Evolutionary conservation across 768 basidiomycete genomes (phyloP).

Genomic region (Zangia roseola): DNA sequence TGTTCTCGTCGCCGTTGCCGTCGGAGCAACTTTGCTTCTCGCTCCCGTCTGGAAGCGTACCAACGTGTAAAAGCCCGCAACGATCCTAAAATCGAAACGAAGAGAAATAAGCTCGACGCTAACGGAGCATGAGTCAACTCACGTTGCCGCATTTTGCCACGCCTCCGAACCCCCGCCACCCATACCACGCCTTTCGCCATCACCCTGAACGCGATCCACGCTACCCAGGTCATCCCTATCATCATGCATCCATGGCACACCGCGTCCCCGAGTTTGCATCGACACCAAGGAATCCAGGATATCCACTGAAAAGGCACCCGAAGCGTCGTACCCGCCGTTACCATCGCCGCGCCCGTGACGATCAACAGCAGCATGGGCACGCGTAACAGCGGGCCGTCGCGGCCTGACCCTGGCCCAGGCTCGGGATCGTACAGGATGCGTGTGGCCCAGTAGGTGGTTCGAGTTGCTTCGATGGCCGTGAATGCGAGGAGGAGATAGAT

Average conservation of each 20-base stretch:
- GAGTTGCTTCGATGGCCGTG: slow-evolving; percentile 6
- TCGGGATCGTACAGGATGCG: background rate
- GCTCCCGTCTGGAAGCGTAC: no score
- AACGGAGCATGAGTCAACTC: background rate
- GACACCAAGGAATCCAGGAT: no score
- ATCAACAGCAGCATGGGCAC: background rate
- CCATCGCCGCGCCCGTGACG: background rate
- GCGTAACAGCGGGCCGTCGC: background rate
- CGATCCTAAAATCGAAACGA: no score
- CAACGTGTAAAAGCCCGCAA: no score
- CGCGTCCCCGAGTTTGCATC: no score
- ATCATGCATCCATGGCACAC: no score
- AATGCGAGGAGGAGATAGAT: slow-evolving; percentile 13
- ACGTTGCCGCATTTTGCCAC: slow-evolving; percentile 8
- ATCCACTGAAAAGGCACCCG: no score
- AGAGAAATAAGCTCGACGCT: no score
- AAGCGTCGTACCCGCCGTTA: background rate
- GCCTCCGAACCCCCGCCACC: slow-evolving; percentile 12
- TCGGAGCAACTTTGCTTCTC: no score
- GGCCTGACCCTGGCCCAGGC: background rate
- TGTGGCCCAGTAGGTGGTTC: slow-evolving; percentile 1
- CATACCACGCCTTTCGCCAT: slow-evolving; percentile 1
- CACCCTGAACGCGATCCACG: background rate
- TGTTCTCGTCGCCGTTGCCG: no score
- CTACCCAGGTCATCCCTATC: background rate